Conservation (phyloP, 768 basidiomycete genomes). For the Serpula lacrymans region DNA sequence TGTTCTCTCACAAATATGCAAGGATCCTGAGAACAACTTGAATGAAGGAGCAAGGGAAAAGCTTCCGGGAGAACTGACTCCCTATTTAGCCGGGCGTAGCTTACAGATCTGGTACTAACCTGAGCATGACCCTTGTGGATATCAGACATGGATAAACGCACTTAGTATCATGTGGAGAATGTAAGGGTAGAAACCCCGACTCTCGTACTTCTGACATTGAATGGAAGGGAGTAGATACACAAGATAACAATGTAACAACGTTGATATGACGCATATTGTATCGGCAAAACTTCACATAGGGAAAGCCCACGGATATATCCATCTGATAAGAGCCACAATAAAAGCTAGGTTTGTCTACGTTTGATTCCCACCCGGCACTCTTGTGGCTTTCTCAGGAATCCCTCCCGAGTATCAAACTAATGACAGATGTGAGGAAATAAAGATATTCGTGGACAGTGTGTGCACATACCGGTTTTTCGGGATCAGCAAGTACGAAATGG, state of each 20-base stretch:
- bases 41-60: slow-evolving; percentile 1
- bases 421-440: slow-evolving; percentile 6
- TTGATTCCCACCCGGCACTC: slow-evolving; percentile 70
- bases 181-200: no score
- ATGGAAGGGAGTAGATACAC: no score
- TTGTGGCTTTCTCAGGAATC: slow-evolving; percentile 84
- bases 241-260: not conserved
- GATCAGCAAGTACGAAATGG: slow-evolving; percentile 64
- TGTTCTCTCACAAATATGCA: slow-evolving; percentile 6
- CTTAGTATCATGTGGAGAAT: no score
- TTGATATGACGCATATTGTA: not conserved
- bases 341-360: slow-evolving; percentile 42
- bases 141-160: no score
- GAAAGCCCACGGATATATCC: slow-evolving; percentile 4
- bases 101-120: no score
- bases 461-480: slow-evolving; percentile 50
- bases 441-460: not conserved
- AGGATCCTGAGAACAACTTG: slow-evolving; percentile 9
- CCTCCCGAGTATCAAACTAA: slow-evolving; percentile 75
- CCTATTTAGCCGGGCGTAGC: not conserved
- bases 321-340: not conserved
- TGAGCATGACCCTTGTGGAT: no score
- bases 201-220: no score
- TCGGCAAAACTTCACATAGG: not conserved
- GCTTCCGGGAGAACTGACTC: not conserved